These are phyloP conservation scores for Metarhizium brunneum DNA, from an alignment of 2,329 filamentous ascomycete genomes.

Conservation along the genomic window DNA sequence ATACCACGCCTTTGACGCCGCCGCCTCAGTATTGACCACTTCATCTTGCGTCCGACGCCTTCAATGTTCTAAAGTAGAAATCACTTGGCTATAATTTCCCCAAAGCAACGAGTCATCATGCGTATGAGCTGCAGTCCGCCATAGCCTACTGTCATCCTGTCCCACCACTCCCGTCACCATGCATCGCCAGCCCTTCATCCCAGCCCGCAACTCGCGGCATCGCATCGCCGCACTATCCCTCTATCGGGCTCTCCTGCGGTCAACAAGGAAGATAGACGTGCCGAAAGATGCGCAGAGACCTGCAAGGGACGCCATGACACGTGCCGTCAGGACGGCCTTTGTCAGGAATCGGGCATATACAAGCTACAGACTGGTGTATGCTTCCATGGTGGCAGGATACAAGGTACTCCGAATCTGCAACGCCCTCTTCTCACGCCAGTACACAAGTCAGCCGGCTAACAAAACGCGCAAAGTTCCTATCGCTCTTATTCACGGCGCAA, in stretches of 20 bases:
- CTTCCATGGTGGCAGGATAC: slow-evolving; percentile 60
- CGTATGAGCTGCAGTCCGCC: not conserved
- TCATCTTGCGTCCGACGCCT: no score
- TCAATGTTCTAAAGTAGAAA: not conserved
- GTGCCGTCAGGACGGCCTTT: slow-evolving; percentile 55
- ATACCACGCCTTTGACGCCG: not conserved
- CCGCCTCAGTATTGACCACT: no score
- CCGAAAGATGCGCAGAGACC: slow-evolving; percentile 28
- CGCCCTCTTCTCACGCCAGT: not conserved
- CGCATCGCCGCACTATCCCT: slow-evolving; percentile 55
- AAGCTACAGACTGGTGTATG: slow-evolving; percentile 49
- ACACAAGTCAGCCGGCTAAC: not conserved
- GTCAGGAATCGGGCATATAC: slow-evolving; percentile 46
- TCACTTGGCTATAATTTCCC: not conserved
- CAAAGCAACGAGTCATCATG: not conserved
- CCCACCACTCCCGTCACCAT: slow-evolving; percentile 9
- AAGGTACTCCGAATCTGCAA: slow-evolving; percentile 31
- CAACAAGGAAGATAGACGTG: slow-evolving; percentile 44
- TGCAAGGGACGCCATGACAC: slow-evolving; percentile 18
- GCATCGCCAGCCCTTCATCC: slow-evolving; percentile 29
- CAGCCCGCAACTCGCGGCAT: slow-evolving; percentile 42
- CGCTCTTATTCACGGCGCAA: slow-evolving; percentile 29
- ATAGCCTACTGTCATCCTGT: not conserved
- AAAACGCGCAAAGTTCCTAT: slow-evolving; percentile 23
- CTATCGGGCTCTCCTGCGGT: slow-evolving; percentile 58